phyloP scores from a whole-genome alignment of 148 eudicot genomes.

The Camellia granthamiana region DNA sequence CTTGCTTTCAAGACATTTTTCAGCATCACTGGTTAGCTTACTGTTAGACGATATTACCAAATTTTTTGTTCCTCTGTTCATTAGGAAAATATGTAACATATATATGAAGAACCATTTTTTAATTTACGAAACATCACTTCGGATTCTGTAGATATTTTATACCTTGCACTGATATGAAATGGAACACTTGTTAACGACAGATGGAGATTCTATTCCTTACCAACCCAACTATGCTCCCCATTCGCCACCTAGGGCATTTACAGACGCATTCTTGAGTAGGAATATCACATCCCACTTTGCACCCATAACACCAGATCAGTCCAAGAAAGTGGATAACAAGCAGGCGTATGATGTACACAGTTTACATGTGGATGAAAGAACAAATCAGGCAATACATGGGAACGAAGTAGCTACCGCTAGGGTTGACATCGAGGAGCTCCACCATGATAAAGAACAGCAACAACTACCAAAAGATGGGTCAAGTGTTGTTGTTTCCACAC shows the following conservation, averaged over 20 bases:
- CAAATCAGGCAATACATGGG: constrained; percentile 28
- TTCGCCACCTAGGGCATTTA: constrained; percentile 27
- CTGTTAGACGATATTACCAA: not conserved
- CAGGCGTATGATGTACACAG: constrained; percentile 19
- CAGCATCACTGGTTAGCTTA: not conserved
- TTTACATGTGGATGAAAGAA: constrained; percentile 18
- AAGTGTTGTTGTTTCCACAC: constrained; percentile 24
- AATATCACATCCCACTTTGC: constrained; percentile 27
- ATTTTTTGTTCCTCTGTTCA: not conserved
- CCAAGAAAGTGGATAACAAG: constrained; percentile 26
- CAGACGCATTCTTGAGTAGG: constrained; percentile 23
- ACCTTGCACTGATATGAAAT: constrained; percentile 8
- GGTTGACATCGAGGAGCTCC: constrained; percentile 30
- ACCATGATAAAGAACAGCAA: constrained; percentile 21
- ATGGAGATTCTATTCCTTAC: constrained; percentile 23
- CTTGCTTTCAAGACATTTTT: not conserved
- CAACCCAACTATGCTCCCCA: constrained; percentile 32
- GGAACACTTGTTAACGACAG: constrained; percentile 24
- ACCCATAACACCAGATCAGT: constrained; percentile 60
- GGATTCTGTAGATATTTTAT: not conserved
- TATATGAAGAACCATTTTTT: too few relatives aligned
- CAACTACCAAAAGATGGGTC: constrained; percentile 20
- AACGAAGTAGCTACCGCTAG: constrained; percentile 25
- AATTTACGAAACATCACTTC: not conserved
- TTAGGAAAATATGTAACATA: not conserved